phyloP scores from a whole-genome alignment of 1,284 basidiomycete species.

The Athelia sp. region DNA sequence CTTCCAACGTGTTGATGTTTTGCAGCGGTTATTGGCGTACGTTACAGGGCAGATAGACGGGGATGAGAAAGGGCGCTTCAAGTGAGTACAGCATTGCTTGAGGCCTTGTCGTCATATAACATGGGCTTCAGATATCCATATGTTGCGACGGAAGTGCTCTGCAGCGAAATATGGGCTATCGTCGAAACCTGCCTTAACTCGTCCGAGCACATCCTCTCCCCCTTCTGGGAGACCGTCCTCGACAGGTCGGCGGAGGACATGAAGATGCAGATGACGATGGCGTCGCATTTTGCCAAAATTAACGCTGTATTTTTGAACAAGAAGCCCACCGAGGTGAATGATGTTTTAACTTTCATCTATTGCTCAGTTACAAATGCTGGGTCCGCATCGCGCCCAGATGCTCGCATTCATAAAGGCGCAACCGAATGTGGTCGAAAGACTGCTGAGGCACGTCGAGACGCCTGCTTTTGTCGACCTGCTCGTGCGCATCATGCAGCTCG shows the following conservation, averaged over 20 bases:
- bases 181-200: slow-evolving; percentile 84
- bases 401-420: slow-evolving; percentile 85
- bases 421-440: slow-evolving; percentile 77
- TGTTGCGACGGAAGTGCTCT: slow-evolving; percentile 92
- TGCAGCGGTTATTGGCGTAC: slow-evolving; percentile 78
- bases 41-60: slow-evolving; percentile 82
- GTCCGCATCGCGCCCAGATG: slow-evolving; percentile 58
- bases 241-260: slow-evolving; percentile 75
- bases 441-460: slow-evolving; percentile 85
- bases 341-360: slow-evolving; percentile 16
- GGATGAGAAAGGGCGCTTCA: slow-evolving; percentile 70
- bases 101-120: slow-evolving; percentile 6
- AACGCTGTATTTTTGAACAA: slow-evolving; percentile 84
- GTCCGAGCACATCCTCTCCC: slow-evolving; percentile 63
- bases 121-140: slow-evolving; percentile 75
- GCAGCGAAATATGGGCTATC: slow-evolving; percentile 93
- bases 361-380: slow-evolving; percentile 21
- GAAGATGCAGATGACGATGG: slow-evolving; percentile 71
- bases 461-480: slow-evolving; percentile 92
- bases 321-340: slow-evolving; percentile 83
- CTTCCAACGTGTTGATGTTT: slow-evolving; percentile 74
- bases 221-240: slow-evolving; percentile 93
- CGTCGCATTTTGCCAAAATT: slow-evolving; percentile 85
- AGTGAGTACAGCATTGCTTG: slow-evolving; percentile 43
- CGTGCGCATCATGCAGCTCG: slow-evolving; percentile 88